A percentile compares a stretch with the other conserved stretches of the same genome.
Conservation (phyloP, 495 filamentous ascomycete genomes). For the Cairneyella variabilis region DNA sequence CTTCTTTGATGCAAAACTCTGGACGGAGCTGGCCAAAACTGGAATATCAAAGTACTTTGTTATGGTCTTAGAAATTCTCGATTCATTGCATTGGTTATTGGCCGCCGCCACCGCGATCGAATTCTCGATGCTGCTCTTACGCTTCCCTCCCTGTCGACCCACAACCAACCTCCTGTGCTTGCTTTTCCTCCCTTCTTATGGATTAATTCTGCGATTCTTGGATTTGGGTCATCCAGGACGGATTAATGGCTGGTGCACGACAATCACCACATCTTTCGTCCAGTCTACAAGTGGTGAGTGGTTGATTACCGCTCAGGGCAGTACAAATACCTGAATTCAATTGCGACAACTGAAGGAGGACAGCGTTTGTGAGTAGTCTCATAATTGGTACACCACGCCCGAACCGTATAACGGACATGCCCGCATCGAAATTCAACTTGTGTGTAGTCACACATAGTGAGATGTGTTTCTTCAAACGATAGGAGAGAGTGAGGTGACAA, state of each 20-base stretch:
- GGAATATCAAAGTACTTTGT: neutral
- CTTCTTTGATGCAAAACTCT: neutral
- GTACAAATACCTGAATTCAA: slow-evolving; percentile 29
- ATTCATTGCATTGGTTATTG: neutral
- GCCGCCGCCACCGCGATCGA: neutral
- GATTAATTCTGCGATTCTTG: neutral
- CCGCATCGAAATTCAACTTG: no score
- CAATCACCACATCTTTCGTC: slow-evolving; percentile 11
- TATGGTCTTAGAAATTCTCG: neutral
- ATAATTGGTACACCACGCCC: slow-evolving; percentile 39
- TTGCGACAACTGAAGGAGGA: slow-evolving; percentile 36
- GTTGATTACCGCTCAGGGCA: neutral
- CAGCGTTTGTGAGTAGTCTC: slow-evolving; percentile 37
- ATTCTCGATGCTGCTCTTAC: neutral
- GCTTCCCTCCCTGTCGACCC: neutral
- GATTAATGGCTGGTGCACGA: slow-evolving; percentile 2
- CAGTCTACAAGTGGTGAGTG: slow-evolving; percentile 7
- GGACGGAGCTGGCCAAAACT: neutral
- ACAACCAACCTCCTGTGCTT: neutral
- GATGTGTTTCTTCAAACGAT: neutral
- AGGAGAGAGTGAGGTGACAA: neutral
- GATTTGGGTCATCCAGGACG: slow-evolving; percentile 3
- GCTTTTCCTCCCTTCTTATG: neutral
- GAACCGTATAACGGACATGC: no score
- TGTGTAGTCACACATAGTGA: slow-evolving; percentile 22